phyloP scores from a whole-genome alignment of 176 grass and related monocot genomes.

The Microstegium vimineum region DNA sequence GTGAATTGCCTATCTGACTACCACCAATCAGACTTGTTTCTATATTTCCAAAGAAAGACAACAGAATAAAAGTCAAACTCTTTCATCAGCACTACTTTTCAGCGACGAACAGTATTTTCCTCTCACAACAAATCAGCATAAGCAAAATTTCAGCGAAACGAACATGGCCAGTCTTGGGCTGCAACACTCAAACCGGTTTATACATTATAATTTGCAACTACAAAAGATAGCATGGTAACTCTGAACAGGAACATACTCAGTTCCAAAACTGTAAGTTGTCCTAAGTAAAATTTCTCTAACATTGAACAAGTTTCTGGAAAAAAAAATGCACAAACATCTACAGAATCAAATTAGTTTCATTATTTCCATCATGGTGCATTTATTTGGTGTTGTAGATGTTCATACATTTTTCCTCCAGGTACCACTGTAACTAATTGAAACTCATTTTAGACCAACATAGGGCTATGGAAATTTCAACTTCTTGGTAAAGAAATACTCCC shows the following conservation, averaged over 20 bases:
- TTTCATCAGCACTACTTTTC: too few species aligned
- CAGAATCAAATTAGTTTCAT: not conserved
- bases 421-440: slow-evolving; percentile 16
- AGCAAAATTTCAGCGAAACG: too few species aligned
- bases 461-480: not conserved
- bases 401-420: not conserved
- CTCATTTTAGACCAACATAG: not conserved
- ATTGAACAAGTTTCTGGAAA: not conserved
- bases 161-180: not conserved
- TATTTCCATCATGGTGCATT: not conserved
- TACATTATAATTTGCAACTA: not conserved
- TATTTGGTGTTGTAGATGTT: not conserved
- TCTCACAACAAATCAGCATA: too few species aligned
- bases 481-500: not conserved
- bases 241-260: not conserved
- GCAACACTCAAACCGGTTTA: not conserved
- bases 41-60: slow-evolving; percentile 12
- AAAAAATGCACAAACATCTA: not conserved
- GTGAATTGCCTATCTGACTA: slow-evolving; percentile 40
- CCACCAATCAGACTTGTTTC: slow-evolving; percentile 35
- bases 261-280: not conserved
- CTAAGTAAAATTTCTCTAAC: not conserved
- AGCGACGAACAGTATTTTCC: too few species aligned
- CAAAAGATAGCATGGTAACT: not conserved
- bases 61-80: not conserved